These are phyloP conservation scores for Lagenaria siceraria DNA, from an alignment of 306 rosid species.

Conservation along the genomic window DNA sequence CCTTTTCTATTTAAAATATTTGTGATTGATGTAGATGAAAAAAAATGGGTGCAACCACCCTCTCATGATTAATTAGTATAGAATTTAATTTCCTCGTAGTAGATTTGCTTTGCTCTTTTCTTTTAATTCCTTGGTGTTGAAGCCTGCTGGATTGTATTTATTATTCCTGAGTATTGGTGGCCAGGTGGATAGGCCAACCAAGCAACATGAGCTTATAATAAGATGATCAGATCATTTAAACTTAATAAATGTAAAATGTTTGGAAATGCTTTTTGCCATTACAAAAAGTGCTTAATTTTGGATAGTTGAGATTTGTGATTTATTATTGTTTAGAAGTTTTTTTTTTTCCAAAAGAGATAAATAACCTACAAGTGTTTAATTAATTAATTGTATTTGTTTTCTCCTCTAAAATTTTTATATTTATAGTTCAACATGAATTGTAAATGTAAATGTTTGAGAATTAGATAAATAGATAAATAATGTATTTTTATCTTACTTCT, in stretches of 20 bases:
- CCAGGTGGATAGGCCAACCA: background rate
- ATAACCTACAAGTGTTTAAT: too few species aligned
- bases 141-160: background rate
- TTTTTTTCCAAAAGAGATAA: background rate
- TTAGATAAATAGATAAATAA: too few species aligned
- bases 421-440: too few species aligned
- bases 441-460: too few species aligned
- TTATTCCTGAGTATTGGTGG: background rate
- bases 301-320: background rate
- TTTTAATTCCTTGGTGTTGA: background rate
- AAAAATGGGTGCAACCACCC: too few species aligned
- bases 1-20: too few species aligned
- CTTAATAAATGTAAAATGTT: background rate
- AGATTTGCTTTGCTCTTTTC: background rate
- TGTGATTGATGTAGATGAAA: too few species aligned
- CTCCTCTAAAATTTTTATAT: too few species aligned
- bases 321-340: background rate
- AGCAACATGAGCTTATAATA: background rate
- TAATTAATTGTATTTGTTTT: too few species aligned
- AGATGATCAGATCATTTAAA: background rate
- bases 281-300: background rate
- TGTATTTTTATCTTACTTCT: too few species aligned
- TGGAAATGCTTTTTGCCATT: background rate
- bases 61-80: background rate
- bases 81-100: background rate